These are phyloP conservation scores for Rhodomyrtus tomentosa DNA, from an alignment of 345 rosid genomes.

Conservation along the genomic window DNA sequence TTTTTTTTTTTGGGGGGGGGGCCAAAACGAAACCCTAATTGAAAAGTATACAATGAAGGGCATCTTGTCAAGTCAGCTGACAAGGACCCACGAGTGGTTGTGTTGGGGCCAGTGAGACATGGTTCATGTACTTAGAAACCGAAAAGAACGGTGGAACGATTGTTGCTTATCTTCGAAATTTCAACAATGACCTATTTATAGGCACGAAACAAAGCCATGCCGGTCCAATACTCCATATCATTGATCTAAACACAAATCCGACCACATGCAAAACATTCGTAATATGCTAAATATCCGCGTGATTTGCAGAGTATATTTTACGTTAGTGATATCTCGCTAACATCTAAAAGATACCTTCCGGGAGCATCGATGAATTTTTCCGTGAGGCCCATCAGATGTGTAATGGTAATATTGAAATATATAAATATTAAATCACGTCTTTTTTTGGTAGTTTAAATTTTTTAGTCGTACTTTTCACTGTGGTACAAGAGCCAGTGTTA, in stretches of 20 bases:
- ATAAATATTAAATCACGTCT: too few species aligned
- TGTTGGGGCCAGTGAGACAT: not conserved
- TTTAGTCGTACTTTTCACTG: too few species aligned
- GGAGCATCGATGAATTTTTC: not conserved
- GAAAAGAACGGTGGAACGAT: not conserved
- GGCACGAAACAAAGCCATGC: not conserved
- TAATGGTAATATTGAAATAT: too few species aligned
- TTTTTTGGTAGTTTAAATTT: too few species aligned
- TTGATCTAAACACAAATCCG: not conserved
- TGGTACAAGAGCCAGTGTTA: too few species aligned
- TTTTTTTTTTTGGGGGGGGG: too few species aligned
- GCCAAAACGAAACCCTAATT: not conserved
- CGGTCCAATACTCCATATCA: not conserved
- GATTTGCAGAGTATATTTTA: not conserved
- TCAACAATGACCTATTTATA: not conserved
- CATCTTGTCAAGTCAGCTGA: not conserved
- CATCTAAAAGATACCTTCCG: not conserved
- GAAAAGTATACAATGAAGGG: not conserved
- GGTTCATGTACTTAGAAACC: not conserved
- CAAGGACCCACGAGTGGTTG: not conserved
- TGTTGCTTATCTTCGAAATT: not conserved
- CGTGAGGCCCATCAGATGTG: not conserved
- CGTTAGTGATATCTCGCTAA: not conserved
- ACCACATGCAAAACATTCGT: not conserved
- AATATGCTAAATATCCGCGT: not conserved